Conservation (phyloP, 257 asterid species). For the Thymus quinquecostatus region DNA sequence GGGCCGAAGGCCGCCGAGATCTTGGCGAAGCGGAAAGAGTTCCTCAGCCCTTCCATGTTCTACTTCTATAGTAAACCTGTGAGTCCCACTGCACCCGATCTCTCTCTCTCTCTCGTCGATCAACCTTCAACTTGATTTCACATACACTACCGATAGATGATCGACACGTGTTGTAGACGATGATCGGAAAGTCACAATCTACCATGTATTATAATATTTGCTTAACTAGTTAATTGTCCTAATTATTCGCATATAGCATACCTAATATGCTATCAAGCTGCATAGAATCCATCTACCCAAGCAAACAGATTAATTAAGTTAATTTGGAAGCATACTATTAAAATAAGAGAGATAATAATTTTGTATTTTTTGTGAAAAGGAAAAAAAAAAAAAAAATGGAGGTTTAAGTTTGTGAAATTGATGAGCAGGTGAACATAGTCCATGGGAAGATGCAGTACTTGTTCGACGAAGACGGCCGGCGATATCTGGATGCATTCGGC, state of each 20-base stretch:
- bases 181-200: too few species aligned
- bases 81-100: conserved; percentile 30
- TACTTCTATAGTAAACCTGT: conserved; percentile 64
- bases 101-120: background rate
- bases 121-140: too few species aligned
- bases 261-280: too few species aligned
- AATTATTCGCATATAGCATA: background rate
- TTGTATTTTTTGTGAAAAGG: too few species aligned
- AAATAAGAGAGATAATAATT: too few species aligned
- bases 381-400: too few species aligned
- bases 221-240: background rate
- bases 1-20: conserved; percentile 64
- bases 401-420: background rate
- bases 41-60: conserved; percentile 77
- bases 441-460: conserved; percentile 81
- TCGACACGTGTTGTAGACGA: too few species aligned
- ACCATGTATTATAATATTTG: too few species aligned
- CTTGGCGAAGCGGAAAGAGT: conserved; percentile 55
- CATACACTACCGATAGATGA: too few species aligned
- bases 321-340: too few species aligned
- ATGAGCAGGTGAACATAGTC: conserved; percentile 58
- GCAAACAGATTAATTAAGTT: too few species aligned
- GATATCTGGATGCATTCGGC: conserved; percentile 72
- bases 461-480: conserved; percentile 65
- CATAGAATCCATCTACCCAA: too few species aligned